Evolutionary conservation across 176 grass and related monocot species (phyloP), one percentile per base, ranked within the genome.

Genomic region (Aegilops speltoides): DNA sequence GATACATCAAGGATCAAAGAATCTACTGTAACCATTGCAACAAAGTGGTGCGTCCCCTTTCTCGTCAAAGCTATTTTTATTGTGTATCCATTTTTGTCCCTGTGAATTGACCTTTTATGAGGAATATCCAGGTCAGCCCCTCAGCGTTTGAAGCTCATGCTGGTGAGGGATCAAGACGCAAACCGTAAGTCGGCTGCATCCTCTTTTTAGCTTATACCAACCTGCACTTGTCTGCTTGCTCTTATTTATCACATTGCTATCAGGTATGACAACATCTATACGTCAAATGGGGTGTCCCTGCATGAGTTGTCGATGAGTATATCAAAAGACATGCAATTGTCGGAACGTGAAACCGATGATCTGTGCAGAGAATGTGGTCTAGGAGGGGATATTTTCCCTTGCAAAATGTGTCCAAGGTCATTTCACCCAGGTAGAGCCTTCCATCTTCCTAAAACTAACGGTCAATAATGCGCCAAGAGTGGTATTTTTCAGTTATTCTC

Each of bases 241-340:
- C 79, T 87, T 69, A 86, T 68, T 76, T 88, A 45, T 77, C 83
- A 41, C 36, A 43, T 76, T 78, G 50, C 45, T 90, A 81, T 32
- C 86, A 98, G 96, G 66, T 98, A 98, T 82, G 95, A 98, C 83
- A 94, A 98, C 89, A 98, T 98, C 79, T 98, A 92, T 77, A 96
- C 94, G 61, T 98, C 97, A 24, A 98, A 98, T 57, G 97, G 97
- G 79, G 97, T 98, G 56, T 98, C 94, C 41, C 73, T 98, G 83
- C 97, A 98, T 82, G 97, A 98, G 86, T 73, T 98, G 45, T 95
- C 97, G 40, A 86, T 98, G 89, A 93, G 84, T 65, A 64, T 98
- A 86, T 98, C 97, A 69, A 94, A 88, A 81, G 84, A 89, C 50
- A 90, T 93, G 88, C 88, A 82, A 65, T 31, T 89, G 22, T 91